phyloP scores from a whole-genome alignment of 2,329 filamentous ascomycete genomes.

The Pyrenochaeta sp. region DNA sequence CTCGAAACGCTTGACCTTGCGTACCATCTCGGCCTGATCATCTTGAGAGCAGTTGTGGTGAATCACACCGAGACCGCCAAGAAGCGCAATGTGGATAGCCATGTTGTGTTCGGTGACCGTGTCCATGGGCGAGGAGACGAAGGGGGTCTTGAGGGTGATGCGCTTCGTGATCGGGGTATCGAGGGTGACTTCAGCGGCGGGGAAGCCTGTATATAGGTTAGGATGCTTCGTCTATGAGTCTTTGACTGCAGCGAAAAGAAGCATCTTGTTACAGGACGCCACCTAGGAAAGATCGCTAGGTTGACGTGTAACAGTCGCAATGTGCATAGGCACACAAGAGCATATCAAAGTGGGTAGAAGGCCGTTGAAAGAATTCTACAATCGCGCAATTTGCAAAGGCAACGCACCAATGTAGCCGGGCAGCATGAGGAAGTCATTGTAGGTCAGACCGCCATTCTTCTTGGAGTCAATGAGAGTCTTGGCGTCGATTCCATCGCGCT shows the following conservation, averaged over 20 bases:
- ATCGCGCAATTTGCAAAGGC: constrained; percentile 10
- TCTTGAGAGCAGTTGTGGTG: constrained; percentile 99
- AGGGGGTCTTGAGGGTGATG: constrained; percentile 94
- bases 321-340: too few species aligned
- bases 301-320: too few species aligned
- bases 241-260: too few species aligned
- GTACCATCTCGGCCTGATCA: constrained; percentile 97
- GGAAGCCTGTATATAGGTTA: constrained; percentile 68
- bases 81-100: constrained; percentile 95
- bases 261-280: too few species aligned
- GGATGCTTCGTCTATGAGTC: too few species aligned
- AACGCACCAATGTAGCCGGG: constrained; percentile 87
- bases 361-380: neutral
- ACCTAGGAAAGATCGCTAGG: too few species aligned
- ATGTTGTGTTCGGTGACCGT: constrained; percentile 99
- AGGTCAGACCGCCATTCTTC: constrained; percentile 91
- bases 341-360: constrained; percentile 16
- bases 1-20: constrained; percentile 98
- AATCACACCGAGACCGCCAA: constrained; percentile 90
- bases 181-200: constrained; percentile 85
- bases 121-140: constrained; percentile 98
- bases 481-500: constrained; percentile 85
- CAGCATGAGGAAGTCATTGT: constrained; percentile 97
- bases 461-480: constrained; percentile 88
- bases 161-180: constrained; percentile 95